These are phyloP conservation scores for Periglandula ipomoeae DNA, from an alignment of 2,329 filamentous ascomycete genomes.

Conservation along the genomic window DNA sequence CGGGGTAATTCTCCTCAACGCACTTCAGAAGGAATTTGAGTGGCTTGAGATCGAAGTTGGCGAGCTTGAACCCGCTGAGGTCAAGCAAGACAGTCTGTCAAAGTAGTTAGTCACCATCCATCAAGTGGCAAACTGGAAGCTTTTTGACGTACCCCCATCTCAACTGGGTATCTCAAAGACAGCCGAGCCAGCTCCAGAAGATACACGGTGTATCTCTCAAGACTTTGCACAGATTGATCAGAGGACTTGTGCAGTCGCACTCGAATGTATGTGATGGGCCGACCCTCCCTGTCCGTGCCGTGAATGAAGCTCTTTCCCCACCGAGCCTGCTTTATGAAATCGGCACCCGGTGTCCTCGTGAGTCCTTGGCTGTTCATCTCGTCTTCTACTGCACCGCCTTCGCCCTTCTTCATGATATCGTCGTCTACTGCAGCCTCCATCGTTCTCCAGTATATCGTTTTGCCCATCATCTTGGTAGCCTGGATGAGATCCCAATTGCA, in stretches of 20 bases:
- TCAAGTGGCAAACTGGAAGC: too few species aligned
- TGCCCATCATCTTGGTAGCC: conserved; percentile 80
- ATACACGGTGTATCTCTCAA: conserved; percentile 80
- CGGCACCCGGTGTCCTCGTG: conserved; percentile 55
- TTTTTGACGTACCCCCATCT: conserved; percentile 62
- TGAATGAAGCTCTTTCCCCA: conserved; percentile 84
- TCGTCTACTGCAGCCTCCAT: conserved; percentile 75
- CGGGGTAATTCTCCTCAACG: conserved; percentile 71
- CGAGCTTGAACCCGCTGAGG: conserved; percentile 59
- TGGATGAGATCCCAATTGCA: conserved; percentile 85
- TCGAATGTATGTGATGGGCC: conserved; percentile 73
- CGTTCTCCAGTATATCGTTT: conserved; percentile 79
- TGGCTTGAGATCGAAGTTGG: conserved; percentile 69
- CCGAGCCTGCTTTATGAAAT: conserved; percentile 72
- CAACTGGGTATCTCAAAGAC: conserved; percentile 63
- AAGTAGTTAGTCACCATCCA: not conserved
- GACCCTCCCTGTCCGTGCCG: conserved; percentile 65
- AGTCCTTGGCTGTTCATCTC: conserved; percentile 45
- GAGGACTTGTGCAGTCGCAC: conserved; percentile 67
- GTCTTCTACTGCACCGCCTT: conserved; percentile 51
- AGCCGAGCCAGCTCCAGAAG: conserved; percentile 82
- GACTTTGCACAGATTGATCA: conserved; percentile 64
- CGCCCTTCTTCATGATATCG: conserved; percentile 65
- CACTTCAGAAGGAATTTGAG: conserved; percentile 75
- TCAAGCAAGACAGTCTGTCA: conserved; percentile 50